Evolutionary conservation across 345 rosid genomes (phyloP).

Genomic region (Eucalyptus sp.): DNA sequence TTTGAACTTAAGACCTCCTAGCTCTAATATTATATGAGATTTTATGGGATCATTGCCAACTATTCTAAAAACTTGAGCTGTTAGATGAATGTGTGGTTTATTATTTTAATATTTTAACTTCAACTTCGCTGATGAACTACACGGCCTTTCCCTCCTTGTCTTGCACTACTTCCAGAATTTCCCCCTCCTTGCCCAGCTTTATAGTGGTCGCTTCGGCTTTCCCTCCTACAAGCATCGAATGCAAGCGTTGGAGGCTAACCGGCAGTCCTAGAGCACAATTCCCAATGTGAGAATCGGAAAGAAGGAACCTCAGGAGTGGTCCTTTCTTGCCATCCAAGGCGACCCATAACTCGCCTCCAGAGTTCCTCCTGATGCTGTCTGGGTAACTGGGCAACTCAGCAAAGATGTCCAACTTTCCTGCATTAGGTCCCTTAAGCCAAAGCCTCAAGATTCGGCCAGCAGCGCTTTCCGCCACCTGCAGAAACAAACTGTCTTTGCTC

Average conservation of each 20-base stretch:
- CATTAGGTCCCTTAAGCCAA: constrained; percentile 32
- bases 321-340: constrained; percentile 60
- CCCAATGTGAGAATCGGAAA: constrained; percentile 24
- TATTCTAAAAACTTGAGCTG: too few species aligned
- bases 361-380: constrained; percentile 44
- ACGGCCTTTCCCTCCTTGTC: constrained; percentile 38
- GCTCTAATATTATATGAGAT: too few species aligned
- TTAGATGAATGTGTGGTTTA: too few species aligned
- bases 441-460: constrained; percentile 27
- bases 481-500: constrained; percentile 47
- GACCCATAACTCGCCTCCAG: constrained; percentile 58
- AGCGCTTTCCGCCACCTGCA: constrained; percentile 39
- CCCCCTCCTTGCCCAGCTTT: constrained; percentile 44
- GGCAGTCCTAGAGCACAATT: constrained; percentile 26
- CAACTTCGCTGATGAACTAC: constrained; percentile 56
- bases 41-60: too few species aligned
- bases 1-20: too few species aligned
- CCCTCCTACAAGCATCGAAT: constrained; percentile 34
- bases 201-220: constrained; percentile 47
- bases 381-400: constrained; percentile 54
- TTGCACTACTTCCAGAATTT: constrained; percentile 37
- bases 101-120: background rate
- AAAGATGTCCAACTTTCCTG: constrained; percentile 25
- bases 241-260: constrained; percentile 27
- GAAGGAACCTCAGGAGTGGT: constrained; percentile 18